phyloP scores from a whole-genome alignment of 2,329 filamentous ascomycete genomes.

The Aspergillus floridensis region DNA sequence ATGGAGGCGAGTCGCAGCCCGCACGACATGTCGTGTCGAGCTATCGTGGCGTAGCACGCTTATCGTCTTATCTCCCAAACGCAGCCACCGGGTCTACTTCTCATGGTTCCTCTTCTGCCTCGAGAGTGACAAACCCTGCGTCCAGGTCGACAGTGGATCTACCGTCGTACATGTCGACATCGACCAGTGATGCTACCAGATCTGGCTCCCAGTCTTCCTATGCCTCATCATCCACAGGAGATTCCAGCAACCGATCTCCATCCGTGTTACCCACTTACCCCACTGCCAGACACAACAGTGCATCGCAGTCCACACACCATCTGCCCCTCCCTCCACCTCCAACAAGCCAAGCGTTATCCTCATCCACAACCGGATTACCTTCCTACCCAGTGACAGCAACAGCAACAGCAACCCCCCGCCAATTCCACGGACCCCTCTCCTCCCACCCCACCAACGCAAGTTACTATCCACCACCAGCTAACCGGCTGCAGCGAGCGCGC shows the following conservation, averaged over 20 bases:
- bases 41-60: neutral
- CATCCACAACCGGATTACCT: neutral
- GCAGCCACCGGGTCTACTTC: neutral
- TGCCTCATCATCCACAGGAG: no score
- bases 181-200: no score
- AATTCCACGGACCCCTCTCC: neutral
- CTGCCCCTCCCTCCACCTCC: neutral
- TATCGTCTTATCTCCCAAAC: neutral
- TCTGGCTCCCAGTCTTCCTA: no score
- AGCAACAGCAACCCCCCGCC: neutral
- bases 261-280: no score
- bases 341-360: neutral
- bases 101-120: no score
- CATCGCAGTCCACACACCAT: neutral
- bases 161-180: no score
- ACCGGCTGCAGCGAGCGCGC: neutral
- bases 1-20: neutral
- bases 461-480: neutral
- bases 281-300: accelerated
- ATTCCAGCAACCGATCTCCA: no score
- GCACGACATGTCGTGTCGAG: neutral
- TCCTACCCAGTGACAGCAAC: neutral
- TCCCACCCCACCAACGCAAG: neutral
- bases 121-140: no score
- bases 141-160: no score